Evolutionary conservation across 352 stramenopile genomes (phyloP).

Genomic region (Aphanomyces stellatus): DNA sequence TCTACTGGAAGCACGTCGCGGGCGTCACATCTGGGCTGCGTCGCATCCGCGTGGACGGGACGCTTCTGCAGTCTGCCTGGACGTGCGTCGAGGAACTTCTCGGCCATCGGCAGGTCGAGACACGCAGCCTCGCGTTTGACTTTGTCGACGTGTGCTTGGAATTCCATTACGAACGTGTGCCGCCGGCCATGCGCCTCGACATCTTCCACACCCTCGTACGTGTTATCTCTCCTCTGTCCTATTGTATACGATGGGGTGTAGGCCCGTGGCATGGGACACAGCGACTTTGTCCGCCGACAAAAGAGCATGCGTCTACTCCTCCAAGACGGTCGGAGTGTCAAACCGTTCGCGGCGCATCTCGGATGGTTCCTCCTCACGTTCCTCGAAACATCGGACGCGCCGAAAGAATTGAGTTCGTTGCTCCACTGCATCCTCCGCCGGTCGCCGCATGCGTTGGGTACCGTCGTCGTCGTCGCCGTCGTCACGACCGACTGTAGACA

Average conservation of each 20-base stretch:
- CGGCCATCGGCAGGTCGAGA: conserved; percentile 52
- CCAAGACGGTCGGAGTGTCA: conserved; percentile 48
- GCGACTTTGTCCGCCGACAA: conserved; percentile 56
- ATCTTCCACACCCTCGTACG: conserved; percentile 45
- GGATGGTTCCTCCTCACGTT: conserved; percentile 67
- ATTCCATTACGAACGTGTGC: conserved; percentile 47
- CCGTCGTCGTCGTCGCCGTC: neutral
- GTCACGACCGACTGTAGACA: conserved; percentile 20
- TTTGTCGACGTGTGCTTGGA: conserved; percentile 56
- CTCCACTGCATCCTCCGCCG: conserved; percentile 67
- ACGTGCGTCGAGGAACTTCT: conserved; percentile 66
- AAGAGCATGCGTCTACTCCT: conserved; percentile 55
- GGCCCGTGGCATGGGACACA: conserved; percentile 24
- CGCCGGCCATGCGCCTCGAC: conserved; percentile 31
- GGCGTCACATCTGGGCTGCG: neutral
- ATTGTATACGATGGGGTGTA: conserved; percentile 18
- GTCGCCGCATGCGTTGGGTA: conserved; percentile 37
- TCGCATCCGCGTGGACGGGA: conserved; percentile 1
- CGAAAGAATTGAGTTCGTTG: conserved; percentile 56
- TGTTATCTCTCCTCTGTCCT: neutral
- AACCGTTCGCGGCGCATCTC: conserved; percentile 60
- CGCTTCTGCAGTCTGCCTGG: conserved; percentile 43
- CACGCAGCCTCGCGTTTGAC: conserved; percentile 65
- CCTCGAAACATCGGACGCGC: conserved; percentile 72
- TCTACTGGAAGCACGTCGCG: neutral